Evolutionary conservation across 1,139 yeast genomes (phyloP), one percentile per base, ranked within the genome.

Genomic region (Saccharomyces hybrid): DNA sequence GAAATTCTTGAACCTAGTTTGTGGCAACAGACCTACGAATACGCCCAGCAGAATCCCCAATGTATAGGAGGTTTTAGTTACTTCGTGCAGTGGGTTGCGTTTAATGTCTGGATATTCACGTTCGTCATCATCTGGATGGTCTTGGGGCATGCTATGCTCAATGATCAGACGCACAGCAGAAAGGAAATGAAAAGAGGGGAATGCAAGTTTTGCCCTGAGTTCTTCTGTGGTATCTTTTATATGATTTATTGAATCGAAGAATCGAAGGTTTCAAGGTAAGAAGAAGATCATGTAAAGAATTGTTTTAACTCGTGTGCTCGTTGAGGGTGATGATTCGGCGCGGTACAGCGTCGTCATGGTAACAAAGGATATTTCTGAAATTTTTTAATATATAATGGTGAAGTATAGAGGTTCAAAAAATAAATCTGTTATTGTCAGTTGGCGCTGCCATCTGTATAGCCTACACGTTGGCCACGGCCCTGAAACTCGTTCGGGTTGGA

Each of bases 41-140:
- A 65, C 50, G 0, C 83, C 83, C 11, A 73, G 61, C 0, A 73
- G 38, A 1, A 65, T 56, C 1, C 83, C 83, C 4, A 79, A 61
- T 0, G 55, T 53, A 5, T 72, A 74, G 0, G 81, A 65, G 1
- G 76, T 78, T 0, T 65, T 34, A 0, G 78, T 70, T 2, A 78
- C 70, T 20, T 68, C 69, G 32, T 73, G 68, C 53, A 72, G 62
- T 8, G 71, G 68, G 54, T 74, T 73, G 44, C 64, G 57, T 3
- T 58, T 59, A 14, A 73, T 71, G 53, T 71, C 66, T 7, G 76
- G 71, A 48, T 64, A 57, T 20, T 57, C 46, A 41, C 53, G 54
- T 1, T 60, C 62, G 42, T 62, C 57, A 20, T 20, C 23, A 3
- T 57, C 53, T 7, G 64, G 62, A 6, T 51, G 42, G 34, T 60